phyloP scores from a whole-genome alignment of 2,329 filamentous ascomycete genomes.

The Phaeosphaeriaceae sp. region DNA sequence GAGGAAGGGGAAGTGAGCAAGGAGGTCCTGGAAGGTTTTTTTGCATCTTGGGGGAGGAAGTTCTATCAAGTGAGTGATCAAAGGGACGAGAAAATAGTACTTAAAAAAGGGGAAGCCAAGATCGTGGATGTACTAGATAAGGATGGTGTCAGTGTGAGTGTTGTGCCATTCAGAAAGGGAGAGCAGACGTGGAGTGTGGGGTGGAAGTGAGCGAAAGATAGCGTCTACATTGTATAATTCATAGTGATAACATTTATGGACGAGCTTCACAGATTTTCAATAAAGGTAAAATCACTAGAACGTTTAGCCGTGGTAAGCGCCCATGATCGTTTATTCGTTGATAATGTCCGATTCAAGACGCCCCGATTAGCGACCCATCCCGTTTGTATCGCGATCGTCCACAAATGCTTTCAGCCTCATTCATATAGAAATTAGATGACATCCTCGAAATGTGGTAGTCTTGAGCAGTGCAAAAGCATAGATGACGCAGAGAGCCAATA shows the following conservation, averaged over 20 bases:
- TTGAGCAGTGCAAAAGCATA: too few relatives aligned
- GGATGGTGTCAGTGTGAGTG: slow-evolving; percentile 60
- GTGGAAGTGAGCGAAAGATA: slow-evolving; percentile 34
- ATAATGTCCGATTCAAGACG: background rate
- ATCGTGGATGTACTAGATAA: slow-evolving; percentile 63
- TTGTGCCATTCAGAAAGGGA: slow-evolving; percentile 70
- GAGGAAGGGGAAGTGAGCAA: slow-evolving; percentile 60
- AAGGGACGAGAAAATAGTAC: slow-evolving; percentile 58
- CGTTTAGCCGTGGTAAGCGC: background rate
- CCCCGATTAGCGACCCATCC: background rate
- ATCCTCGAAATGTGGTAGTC: too few relatives aligned
- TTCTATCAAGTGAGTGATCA: slow-evolving; percentile 63
- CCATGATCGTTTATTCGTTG: background rate
- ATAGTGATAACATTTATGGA: too few relatives aligned
- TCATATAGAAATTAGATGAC: too few relatives aligned
- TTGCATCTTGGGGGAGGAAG: slow-evolving; percentile 61
- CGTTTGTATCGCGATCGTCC: background rate
- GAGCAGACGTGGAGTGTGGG: slow-evolving; percentile 64
- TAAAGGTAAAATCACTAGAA: too few relatives aligned
- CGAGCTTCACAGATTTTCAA: too few relatives aligned
- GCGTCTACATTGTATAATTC: too few relatives aligned
- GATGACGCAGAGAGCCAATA: too few relatives aligned
- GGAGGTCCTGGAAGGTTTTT: slow-evolving; percentile 64
- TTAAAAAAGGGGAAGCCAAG: slow-evolving; percentile 62
- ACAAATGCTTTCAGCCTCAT: background rate